Percentiles rank a stretch among this genome's conserved stretches.
These are phyloP conservation scores for Rubia tinctorum DNA, from an alignment of 305 asterid genomes.

Conservation along the genomic window DNA sequence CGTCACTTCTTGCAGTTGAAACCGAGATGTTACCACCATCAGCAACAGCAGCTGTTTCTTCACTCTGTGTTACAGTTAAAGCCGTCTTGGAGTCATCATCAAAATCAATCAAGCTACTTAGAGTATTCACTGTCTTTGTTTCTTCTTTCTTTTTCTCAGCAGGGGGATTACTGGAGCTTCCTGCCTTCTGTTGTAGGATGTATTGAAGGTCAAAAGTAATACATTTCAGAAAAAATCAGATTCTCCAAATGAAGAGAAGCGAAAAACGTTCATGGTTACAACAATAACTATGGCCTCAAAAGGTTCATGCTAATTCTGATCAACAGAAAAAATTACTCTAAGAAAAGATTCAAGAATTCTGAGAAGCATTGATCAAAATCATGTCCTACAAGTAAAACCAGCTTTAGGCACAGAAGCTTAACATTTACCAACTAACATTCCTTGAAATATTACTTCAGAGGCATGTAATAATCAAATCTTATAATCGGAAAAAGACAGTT, in stretches of 20 bases:
- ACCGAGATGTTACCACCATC: constrained; percentile 21
- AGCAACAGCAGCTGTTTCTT: constrained; percentile 21
- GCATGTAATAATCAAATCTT: background rate
- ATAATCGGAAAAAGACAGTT: background rate
- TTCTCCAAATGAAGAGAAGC: background rate
- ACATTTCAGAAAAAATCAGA: background rate
- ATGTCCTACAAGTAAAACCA: background rate
- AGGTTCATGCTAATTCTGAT: background rate
- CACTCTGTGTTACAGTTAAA: constrained; percentile 24
- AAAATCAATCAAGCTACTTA: constrained; percentile 61
- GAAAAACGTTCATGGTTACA: background rate
- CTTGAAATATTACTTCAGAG: background rate
- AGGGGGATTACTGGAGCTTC: constrained; percentile 23
- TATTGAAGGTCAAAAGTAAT: background rate
- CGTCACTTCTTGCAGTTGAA: constrained; percentile 32
- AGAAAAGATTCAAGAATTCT: background rate
- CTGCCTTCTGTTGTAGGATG: constrained; percentile 41
- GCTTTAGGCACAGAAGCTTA: background rate
- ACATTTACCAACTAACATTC: background rate
- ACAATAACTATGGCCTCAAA: background rate
- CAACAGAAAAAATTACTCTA: background rate
- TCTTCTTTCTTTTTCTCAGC: constrained; percentile 27
- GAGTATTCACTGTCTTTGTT: constrained; percentile 22
- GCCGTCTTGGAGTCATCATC: constrained; percentile 43
- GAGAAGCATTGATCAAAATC: background rate